These are phyloP conservation scores for Daldinia childiae DNA, from an alignment of 495 filamentous ascomycete genomes.

Conservation along the genomic window DNA sequence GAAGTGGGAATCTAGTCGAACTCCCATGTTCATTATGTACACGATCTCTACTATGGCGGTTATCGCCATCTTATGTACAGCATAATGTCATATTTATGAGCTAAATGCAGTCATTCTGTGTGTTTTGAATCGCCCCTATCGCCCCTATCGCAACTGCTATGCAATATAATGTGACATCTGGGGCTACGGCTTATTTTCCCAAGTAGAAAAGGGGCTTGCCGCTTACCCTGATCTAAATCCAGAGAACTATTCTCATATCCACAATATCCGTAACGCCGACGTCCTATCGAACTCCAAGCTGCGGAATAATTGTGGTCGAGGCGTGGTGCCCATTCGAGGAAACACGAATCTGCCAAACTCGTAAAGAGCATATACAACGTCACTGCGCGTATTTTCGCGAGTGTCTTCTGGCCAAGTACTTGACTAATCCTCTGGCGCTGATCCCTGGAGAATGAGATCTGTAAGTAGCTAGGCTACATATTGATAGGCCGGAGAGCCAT, in stretches of 20 bases:
- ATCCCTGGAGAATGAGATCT: background rate
- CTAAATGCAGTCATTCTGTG: background rate
- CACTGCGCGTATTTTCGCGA: background rate
- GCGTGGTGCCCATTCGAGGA: background rate
- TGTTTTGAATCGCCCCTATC: slow-evolving; percentile 4
- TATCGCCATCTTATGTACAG: slow-evolving; percentile 1
- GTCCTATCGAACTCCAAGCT: background rate
- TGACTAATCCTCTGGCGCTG: background rate
- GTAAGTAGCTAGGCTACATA: slow-evolving; percentile 38
- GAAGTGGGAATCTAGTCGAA: background rate
- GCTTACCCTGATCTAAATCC: background rate
- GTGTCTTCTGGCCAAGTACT: background rate
- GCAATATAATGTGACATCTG: slow-evolving; percentile 2
- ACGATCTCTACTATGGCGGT: background rate
- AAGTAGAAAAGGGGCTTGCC: slow-evolving; percentile 7
- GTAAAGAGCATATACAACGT: background rate
- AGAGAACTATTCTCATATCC: background rate
- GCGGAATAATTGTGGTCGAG: background rate
- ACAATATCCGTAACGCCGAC: background rate
- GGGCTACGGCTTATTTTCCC: background rate
- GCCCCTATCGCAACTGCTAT: slow-evolving; percentile 23
- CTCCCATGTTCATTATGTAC: background rate
- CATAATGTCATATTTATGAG: background rate
- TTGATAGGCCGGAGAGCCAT: slow-evolving; percentile 45
- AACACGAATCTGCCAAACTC: background rate